Evolutionary conservation across 2,329 filamentous ascomycete genomes (phyloP).

Genomic region (Ceratocystis eucalypticola): DNA sequence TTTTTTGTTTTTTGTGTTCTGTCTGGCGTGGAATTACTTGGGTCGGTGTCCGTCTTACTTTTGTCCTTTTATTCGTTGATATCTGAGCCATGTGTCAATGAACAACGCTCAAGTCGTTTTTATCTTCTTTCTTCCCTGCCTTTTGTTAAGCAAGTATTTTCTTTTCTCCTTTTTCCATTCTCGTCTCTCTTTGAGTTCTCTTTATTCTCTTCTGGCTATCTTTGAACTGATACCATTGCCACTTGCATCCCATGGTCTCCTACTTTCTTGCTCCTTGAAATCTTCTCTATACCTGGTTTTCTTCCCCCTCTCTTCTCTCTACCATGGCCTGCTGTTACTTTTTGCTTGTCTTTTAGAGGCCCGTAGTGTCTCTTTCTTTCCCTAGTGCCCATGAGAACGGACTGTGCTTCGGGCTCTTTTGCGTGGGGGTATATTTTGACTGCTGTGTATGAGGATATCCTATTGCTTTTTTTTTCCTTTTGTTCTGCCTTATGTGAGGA

Average conservation of each 20-base stretch:
- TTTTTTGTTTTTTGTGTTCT: conserved; percentile 12
- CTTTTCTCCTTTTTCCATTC: conserved; percentile 2
- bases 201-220: neutral
- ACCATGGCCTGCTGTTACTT: neutral
- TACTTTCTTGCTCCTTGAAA: neutral
- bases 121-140: conserved; percentile 9
- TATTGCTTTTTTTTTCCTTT: neutral
- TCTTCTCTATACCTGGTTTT: conserved; percentile 6
- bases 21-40: neutral
- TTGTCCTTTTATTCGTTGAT: conserved; percentile 6
- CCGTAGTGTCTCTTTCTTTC: neutral
- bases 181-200: neutral
- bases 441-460: neutral
- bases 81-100: conserved; percentile 12
- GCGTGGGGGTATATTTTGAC: neutral
- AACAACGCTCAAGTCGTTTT: conserved; percentile 13
- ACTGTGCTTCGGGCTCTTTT: neutral
- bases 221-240: neutral
- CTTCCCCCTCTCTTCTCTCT: neutral
- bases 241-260: neutral
- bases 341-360: neutral
- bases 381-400: neutral
- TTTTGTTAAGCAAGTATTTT: neutral
- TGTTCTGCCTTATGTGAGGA: conserved; percentile 7
- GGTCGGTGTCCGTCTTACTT: neutral